Conservation (phyloP, 495 filamentous ascomycete species). For the Penicillium nucicola region DNA sequence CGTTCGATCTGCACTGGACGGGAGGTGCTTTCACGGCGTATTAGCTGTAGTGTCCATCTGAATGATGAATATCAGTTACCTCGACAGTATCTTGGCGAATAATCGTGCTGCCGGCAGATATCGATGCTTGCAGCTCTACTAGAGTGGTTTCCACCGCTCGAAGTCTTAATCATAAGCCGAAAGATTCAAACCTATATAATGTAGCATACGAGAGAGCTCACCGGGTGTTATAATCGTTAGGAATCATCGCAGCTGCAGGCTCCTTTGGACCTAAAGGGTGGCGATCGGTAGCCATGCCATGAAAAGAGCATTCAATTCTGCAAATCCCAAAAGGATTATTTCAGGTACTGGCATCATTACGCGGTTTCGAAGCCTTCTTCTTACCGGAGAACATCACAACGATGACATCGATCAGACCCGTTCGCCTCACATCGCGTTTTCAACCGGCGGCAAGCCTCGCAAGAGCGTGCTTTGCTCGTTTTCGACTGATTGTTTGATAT, state of each 20-base stretch:
- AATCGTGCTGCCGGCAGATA: background rate
- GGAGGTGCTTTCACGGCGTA: background rate
- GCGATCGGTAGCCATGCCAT: background rate
- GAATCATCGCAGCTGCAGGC: too few species aligned
- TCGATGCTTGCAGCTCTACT: slow-evolving; percentile 4
- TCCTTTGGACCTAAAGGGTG: background rate
- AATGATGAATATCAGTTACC: background rate
- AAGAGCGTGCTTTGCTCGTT: slow-evolving; percentile 13
- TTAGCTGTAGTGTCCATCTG: too few species aligned
- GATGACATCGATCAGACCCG: slow-evolving; percentile 7
- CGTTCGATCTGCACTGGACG: slow-evolving; percentile 5
- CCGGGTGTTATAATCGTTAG: background rate
- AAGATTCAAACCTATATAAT: background rate
- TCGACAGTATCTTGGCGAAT: background rate
- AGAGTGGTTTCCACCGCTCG: slow-evolving; percentile 5
- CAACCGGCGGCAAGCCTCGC: slow-evolving; percentile 14
- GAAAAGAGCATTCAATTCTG: slow-evolving; percentile 12
- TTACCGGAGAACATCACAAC: slow-evolving; percentile 12
- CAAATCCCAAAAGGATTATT: background rate
- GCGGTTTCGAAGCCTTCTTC: background rate
- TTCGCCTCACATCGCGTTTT: slow-evolving; percentile 15
- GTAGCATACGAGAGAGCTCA: background rate
- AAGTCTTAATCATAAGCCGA: background rate
- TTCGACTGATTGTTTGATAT: background rate
- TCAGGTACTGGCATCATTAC: too few species aligned